Conservation (phyloP, 768 basidiomycete genomes). For the Saitozyma sp. region DNA sequence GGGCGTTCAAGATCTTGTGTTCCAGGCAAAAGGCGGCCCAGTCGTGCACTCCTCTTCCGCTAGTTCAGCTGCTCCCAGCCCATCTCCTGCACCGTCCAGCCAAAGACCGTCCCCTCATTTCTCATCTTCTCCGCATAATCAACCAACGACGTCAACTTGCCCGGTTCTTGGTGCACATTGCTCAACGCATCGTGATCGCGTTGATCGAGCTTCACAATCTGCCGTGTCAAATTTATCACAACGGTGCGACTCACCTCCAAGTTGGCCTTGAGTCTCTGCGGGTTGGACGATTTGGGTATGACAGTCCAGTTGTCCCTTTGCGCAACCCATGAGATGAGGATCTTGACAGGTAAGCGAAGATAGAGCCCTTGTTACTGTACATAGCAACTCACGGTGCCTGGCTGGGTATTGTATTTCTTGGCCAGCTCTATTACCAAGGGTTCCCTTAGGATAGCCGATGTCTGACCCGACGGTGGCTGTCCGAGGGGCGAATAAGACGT, state of each 20-base stretch:
- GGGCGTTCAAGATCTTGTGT: no score
- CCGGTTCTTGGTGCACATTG: slow-evolving; percentile 47
- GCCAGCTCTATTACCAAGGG: slow-evolving; percentile 2
- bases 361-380: background rate
- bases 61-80: slow-evolving; percentile 56
- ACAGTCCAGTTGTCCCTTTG: slow-evolving; percentile 55
- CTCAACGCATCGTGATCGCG: slow-evolving; percentile 11
- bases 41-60: no score
- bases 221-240: slow-evolving; percentile 4
- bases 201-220: slow-evolving; percentile 49
- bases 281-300: slow-evolving; percentile 59
- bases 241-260: slow-evolving; percentile 53
- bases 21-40: no score
- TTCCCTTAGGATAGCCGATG: no score
- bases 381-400: slow-evolving; percentile 1
- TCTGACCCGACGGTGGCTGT: no score
- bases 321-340: slow-evolving; percentile 61
- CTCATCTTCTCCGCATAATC: slow-evolving; percentile 32
- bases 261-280: slow-evolving; percentile 59
- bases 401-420: background rate
- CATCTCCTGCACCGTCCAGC: slow-evolving; percentile 55
- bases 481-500: slow-evolving; percentile 43
- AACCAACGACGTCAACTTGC: slow-evolving; percentile 40
- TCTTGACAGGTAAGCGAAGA: slow-evolving; percentile 51
- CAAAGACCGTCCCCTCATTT: slow-evolving; percentile 49